Evolutionary conservation across 805 yeast genomes (phyloP), one percentile per base, ranked within the genome.

Genomic region (Jamesozyma gamospora): DNA sequence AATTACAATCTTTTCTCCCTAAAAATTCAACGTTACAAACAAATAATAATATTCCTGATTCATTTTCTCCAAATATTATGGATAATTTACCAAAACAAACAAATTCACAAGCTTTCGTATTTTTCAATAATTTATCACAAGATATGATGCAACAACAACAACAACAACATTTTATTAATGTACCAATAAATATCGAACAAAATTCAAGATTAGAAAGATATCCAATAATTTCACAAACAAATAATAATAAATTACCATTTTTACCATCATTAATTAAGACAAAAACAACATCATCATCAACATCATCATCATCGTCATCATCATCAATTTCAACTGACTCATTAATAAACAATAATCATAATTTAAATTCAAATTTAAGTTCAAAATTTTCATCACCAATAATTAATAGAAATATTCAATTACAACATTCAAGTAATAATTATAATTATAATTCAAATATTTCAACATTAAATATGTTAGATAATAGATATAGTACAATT

Each of bases 401-500:
- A 30, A 24, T 15, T 4, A 14, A 21, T 8, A 21, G 8, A 6
- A 21, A 21, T 21, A 21, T 21, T 8, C 8, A 6, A 21, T 21
- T 8, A 21, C 24, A 21, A 21, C 17, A 33, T 36, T 28, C 27
- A 15, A 12, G 17, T 28, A 11, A 17, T n/a, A 11, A 35, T 21
- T 19, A 8, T 21, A 21, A 21, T 21, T 21, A 21, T 21, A 21
- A 21, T 21, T 21, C 24, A 21, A 21, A 21, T 8, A 21, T 8
- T 21, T 21, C 24, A 21, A 37, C 37, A 11, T 33, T 36, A 13
- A 35, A 41, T 27, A 35, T 30, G 35, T 31, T 35, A 11, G 40
- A 35, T 12, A 28, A 36, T 14, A 32, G 28, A 30, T 52, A 46
- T 39, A 50, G 56, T 30, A 42, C 52, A 2, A 16, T 36, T 12